Base-by-base conservation (phyloP, 2,329 filamentous ascomycete species). In the Fusarium sp. region DNA sequence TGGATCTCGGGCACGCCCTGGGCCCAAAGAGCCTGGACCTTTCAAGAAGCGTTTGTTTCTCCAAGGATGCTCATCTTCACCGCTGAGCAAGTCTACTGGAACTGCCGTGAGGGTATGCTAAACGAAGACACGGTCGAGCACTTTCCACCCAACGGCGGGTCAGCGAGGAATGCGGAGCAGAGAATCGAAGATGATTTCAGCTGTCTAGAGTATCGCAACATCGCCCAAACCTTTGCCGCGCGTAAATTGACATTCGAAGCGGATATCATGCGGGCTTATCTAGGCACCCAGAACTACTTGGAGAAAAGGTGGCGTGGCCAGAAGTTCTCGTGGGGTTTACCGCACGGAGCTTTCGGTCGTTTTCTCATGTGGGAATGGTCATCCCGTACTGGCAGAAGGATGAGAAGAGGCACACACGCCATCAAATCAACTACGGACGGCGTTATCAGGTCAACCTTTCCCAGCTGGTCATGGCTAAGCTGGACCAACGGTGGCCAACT, bases 11-110 rank as follows among this genome's bases (percentile, higher is more conserved):
- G 25, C 9, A 65, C 38, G 15, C 62, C 62, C 8, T 65, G 62
- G 62, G 62, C 62, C n/a, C 52, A 17, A 15, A 45, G 64, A 32
- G 64, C 57, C n/a, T 62, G 64, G 64, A 66, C 64, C 38, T 66
- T 66, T 32, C 64, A 66, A 22, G 64, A 66, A 17, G 57, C 45
- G 8, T 22, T 61, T 10, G 33, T 66, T 27, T 61, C 64, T 7
- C 57, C 43, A 25, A 54, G 45, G 11, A 14, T 37, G 10, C 64
- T 62, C 22, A 54, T 66, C 17, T 66, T 66, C 27, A 45, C 57
- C 10, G n/a, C 47, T 4, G 64, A 54, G 35, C 64, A 66, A 22
- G 64, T 66, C 12, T 56, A 66, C 57, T 66, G 57, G 64, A 43
- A 17, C 20, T 66, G 64, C 33, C 38, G 52, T 27, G 62, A 65